Evolutionary conservation across 108 stramenopile species (phyloP).

Genomic region (Nitzschia sp.): DNA sequence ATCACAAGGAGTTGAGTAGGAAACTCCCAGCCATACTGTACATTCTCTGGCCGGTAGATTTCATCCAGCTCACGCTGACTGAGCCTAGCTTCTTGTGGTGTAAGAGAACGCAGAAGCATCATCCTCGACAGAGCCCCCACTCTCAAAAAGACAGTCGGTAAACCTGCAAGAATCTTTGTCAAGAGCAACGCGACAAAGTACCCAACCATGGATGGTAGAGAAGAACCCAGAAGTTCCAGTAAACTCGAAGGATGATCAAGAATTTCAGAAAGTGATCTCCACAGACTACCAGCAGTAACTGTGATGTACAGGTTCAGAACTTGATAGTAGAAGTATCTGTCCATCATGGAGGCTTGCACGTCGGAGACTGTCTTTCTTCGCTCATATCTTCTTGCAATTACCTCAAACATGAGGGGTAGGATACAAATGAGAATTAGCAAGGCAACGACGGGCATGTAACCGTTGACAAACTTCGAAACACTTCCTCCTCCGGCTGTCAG

Average conservation of each 20-base stretch:
- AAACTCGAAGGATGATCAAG: conserved; percentile 76
- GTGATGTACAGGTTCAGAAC: conserved; percentile 88
- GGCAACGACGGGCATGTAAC: conserved; percentile 89
- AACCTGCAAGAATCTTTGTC: conserved; percentile 85
- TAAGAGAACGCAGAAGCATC: conserved; percentile 56
- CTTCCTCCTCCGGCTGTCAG: conserved; percentile 46
- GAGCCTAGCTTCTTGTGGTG: conserved; percentile 54
- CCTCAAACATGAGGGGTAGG: conserved; percentile 80
- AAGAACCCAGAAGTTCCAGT: conserved; percentile 69
- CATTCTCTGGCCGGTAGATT: conserved; percentile 44
- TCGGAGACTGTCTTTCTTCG: conserved; percentile 76
- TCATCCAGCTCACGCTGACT: conserved; percentile 80
- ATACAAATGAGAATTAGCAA: conserved; percentile 73
- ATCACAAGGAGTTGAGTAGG: conserved; percentile 82
- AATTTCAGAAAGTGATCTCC: conserved; percentile 75
- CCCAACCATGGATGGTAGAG: conserved; percentile 80
- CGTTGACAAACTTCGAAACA: conserved; percentile 77
- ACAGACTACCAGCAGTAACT: conserved; percentile 82
- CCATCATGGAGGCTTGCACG: conserved; percentile 80
- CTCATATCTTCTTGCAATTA: conserved; percentile 74
- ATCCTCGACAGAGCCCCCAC: conserved; percentile 65
- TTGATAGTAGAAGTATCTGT: conserved; percentile 90
- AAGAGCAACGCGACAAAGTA: conserved; percentile 86
- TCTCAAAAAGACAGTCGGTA: conserved; percentile 79
- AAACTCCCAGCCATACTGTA: conserved; percentile 86